A percentile compares a stretch with the other conserved stretches of the same genome.
phyloP scores from a whole-genome alignment of 345 rosid species.

The Schrenkiella parvula region DNA sequence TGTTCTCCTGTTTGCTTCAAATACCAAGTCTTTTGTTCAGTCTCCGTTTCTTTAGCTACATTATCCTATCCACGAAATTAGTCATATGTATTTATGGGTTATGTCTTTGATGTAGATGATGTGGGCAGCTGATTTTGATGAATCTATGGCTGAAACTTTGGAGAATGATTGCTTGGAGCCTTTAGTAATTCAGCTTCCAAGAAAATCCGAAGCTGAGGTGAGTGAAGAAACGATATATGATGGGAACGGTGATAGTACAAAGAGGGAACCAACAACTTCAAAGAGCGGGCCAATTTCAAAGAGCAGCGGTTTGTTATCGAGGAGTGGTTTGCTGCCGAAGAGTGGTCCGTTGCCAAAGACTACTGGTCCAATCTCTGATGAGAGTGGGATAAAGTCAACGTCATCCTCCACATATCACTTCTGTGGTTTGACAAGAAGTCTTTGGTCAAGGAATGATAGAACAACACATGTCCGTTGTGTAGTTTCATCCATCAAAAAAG shows the following conservation, averaged over 20 bases:
- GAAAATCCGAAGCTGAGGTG: conserved; percentile 42
- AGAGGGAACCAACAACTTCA: conserved; percentile 18
- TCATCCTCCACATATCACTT: conserved; percentile 47
- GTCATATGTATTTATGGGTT: background rate
- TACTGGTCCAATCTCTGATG: conserved; percentile 37
- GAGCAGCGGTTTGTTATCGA: conserved; percentile 41
- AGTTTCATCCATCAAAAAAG: conserved; percentile 55
- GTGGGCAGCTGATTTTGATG: conserved; percentile 97
- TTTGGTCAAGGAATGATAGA: conserved; percentile 62
- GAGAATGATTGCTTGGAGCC: conserved; percentile 73
- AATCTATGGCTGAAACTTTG: conserved; percentile 46
- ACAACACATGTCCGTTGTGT: conserved; percentile 43
- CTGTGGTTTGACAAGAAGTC: conserved; percentile 69
- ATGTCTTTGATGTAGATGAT: conserved; percentile 63
- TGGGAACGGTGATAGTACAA: conserved; percentile 33
- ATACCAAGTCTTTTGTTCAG: background rate
- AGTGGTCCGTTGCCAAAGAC: conserved; percentile 40
- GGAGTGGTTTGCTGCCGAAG: conserved; percentile 35
- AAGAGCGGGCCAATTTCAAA: conserved; percentile 35
- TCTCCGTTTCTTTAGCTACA: background rate
- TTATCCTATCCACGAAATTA: background rate
- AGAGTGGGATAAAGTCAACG: conserved; percentile 45
- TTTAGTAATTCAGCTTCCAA: conserved; percentile 53
- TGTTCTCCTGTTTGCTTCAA: conserved; percentile 6
- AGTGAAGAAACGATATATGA: conserved; percentile 41